Percentiles rank a stretch among this genome's conserved stretches.
These are phyloP conservation scores for Myrica gale DNA, from an alignment of 306 rosid genomes.

Conservation along the genomic window DNA sequence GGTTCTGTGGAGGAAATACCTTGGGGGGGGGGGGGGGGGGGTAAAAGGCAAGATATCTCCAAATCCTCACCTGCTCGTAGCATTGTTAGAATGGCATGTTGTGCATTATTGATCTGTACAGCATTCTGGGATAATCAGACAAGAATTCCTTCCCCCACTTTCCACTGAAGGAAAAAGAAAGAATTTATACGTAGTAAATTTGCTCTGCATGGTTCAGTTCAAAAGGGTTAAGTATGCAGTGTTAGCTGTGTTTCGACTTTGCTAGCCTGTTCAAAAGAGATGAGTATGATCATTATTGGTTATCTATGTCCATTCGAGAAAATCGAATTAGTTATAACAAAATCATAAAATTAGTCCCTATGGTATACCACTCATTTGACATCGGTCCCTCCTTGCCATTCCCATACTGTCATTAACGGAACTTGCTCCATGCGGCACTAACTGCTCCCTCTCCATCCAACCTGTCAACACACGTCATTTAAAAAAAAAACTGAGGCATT, in stretches of 20 bases:
- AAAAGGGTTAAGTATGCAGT: not conserved
- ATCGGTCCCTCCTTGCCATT: no score
- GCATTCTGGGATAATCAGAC: slow-evolving; percentile 19
- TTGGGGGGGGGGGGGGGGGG: no score
- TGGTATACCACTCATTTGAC: no score
- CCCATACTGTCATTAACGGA: no score
- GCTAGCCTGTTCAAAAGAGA: not conserved
- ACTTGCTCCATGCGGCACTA: no score
- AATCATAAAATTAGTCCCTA: no score
- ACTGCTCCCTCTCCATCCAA: no score
- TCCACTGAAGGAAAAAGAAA: not conserved
- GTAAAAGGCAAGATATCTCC: slow-evolving; percentile 4
- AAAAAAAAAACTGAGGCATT: no score
- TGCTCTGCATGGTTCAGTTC: not conserved
- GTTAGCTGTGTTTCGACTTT: not conserved
- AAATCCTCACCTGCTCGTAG: slow-evolving; percentile 1
- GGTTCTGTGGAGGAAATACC: not conserved
- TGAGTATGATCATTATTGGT: not conserved
- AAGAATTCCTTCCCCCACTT: not conserved
- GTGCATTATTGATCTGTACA: slow-evolving; percentile 36
- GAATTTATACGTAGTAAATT: not conserved
- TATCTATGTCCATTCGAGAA: not conserved
- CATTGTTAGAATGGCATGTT: slow-evolving; percentile 16
- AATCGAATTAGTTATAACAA: no score
- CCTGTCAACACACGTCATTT: no score